These are phyloP conservation scores for Botrytis medusae DNA, from an alignment of 2,329 filamentous ascomycete genomes.

Conservation along the genomic window DNA sequence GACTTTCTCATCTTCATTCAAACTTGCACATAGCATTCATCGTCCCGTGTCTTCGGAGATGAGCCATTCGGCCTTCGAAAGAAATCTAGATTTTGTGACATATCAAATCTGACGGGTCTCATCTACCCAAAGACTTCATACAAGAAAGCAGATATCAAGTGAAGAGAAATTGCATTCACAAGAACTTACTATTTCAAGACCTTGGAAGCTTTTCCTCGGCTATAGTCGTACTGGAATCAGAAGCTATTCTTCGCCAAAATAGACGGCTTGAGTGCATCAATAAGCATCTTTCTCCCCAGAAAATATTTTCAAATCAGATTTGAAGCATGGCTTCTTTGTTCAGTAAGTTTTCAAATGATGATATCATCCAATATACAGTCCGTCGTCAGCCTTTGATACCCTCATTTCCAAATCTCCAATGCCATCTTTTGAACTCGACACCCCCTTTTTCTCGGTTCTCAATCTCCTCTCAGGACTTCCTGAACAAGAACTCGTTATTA, in stretches of 20 bases:
- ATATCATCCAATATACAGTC: background rate
- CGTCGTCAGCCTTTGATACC: background rate
- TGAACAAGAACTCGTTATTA: background rate
- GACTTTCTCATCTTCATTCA: background rate
- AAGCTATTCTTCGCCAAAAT: background rate
- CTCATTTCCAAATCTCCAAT: background rate
- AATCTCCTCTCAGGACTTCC: background rate
- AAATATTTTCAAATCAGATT: background rate
- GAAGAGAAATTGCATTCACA: background rate
- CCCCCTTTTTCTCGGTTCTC: background rate
- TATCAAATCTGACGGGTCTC: background rate
- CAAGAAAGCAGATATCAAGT: background rate
- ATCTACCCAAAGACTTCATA: background rate
- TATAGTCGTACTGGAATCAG: background rate
- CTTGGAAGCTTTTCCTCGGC: background rate
- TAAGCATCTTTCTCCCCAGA: background rate
- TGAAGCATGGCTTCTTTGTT: background rate
- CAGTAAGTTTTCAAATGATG: background rate
- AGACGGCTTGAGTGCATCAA: background rate
- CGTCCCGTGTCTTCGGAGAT: background rate
- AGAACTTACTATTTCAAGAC: background rate
- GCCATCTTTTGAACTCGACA: background rate
- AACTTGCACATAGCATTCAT: too few species aligned
- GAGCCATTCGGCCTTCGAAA: background rate
- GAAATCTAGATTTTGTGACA: background rate